A percentile compares a stretch with the other conserved stretches of the same genome.
These are phyloP conservation scores for Brasilioporus rufonigricans DNA, from an alignment of 768 basidiomycete genomes.

Conservation along the genomic window DNA sequence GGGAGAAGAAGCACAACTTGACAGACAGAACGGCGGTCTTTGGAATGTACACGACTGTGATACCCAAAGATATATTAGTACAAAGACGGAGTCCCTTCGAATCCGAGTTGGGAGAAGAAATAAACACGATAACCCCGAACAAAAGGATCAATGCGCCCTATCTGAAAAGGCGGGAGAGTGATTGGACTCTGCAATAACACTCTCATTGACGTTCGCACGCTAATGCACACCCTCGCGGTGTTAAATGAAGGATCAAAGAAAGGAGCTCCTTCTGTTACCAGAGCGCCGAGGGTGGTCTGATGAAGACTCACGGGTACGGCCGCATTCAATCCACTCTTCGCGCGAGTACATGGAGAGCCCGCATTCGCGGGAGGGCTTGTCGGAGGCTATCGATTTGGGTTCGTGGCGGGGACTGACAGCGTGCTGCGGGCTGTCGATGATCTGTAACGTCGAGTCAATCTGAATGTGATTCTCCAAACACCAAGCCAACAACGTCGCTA, in stretches of 20 bases:
- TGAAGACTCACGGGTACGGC: conserved; percentile 28
- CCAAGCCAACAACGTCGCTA: conserved; percentile 42
- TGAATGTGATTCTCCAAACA: conserved; percentile 43
- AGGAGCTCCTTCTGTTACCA: conserved; percentile 1
- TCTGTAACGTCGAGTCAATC: conserved; percentile 45
- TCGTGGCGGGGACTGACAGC: not conserved
- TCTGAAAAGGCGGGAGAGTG: not conserved
- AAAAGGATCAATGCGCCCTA: not conserved
- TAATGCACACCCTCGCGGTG: not conserved
- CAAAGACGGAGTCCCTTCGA: not conserved
- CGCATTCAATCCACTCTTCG: conserved; percentile 21
- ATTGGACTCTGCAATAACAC: not conserved
- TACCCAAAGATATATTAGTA: conserved; percentile 7
- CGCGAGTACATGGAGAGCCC: conserved; percentile 25
- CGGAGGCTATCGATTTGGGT: conserved; percentile 1
- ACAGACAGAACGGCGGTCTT: conserved; percentile 62
- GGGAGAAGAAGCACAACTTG: conserved; percentile 49
- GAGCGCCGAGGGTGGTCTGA: conserved; percentile 10
- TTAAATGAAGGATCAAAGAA: not conserved
- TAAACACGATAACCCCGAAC: not conserved
- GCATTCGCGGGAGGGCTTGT: conserved; percentile 10
- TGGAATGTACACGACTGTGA: conserved; percentile 62
- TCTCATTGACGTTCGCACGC: not conserved
- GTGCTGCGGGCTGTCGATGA: conserved; percentile 22
- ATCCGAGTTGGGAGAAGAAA: conserved; percentile 1